Evolutionary conservation across 768 basidiomycete species (phyloP).

Genomic region (Rhodocollybia butyracea): DNA sequence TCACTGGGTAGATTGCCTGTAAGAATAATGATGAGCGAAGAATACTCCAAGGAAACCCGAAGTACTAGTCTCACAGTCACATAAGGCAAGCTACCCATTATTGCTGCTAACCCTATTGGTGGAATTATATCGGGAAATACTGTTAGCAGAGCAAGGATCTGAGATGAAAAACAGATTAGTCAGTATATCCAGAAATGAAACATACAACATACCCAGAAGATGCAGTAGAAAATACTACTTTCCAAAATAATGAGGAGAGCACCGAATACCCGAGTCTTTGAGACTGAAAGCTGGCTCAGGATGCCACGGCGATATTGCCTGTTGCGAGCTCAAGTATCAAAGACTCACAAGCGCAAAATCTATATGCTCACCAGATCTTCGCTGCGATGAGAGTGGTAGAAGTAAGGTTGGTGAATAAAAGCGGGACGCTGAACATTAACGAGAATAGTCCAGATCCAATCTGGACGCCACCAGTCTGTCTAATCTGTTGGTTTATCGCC

Average conservation of each 20-base stretch:
- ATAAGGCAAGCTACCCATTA: background rate
- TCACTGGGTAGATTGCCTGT: background rate
- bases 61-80: background rate
- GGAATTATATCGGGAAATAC: background rate
- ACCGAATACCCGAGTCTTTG: background rate
- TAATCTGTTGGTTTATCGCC: background rate
- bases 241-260: background rate
- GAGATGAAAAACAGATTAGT: background rate
- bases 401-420: background rate
- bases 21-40: background rate
- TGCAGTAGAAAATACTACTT: background rate
- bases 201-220: background rate
- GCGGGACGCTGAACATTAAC: background rate
- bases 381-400: background rate
- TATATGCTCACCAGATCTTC: background rate
- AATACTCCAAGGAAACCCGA: too few species aligned
- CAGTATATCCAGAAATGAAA: too few species aligned
- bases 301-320: background rate
- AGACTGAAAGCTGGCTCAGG: background rate
- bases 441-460: background rate
- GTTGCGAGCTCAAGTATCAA: background rate
- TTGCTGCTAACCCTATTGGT: background rate
- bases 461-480: background rate
- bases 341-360: background rate
- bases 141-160: background rate